A percentile compares a stretch with the other conserved stretches of the same genome.
These are phyloP conservation scores for Neonectria faginata DNA, from an alignment of 2,329 filamentous ascomycete species.

Conservation along the genomic window DNA sequence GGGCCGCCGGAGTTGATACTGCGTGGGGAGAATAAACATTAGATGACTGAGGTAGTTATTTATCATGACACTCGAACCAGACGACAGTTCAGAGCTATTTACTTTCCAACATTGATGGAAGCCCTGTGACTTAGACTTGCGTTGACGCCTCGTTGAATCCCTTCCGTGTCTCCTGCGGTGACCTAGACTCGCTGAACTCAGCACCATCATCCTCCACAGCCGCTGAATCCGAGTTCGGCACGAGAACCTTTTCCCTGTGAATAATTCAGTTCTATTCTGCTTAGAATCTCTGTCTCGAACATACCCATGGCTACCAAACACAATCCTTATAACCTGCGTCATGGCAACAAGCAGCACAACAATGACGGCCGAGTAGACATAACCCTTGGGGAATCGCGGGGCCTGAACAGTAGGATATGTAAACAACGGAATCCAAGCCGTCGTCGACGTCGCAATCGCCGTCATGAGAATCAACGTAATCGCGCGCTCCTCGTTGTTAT, in stretches of 20 bases:
- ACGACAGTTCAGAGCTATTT: neutral
- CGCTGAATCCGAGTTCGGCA: neutral
- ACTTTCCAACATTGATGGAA: neutral
- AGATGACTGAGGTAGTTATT: neutral
- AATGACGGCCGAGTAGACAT: conserved; percentile 33
- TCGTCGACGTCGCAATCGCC: conserved; percentile 31
- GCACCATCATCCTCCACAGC: conserved; percentile 1
- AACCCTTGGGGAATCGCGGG: conserved; percentile 34
- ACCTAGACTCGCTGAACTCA: conserved; percentile 1
- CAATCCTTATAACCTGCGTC: conserved; percentile 32
- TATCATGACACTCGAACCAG: neutral
- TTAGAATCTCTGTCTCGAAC: neutral
- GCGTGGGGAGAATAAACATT: neutral
- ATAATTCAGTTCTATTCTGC: neutral
- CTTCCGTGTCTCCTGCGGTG: neutral
- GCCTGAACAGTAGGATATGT: conserved; percentile 34
- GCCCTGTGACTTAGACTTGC: neutral
- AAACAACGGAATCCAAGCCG: conserved; percentile 35
- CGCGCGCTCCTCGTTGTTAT: conserved; percentile 33
- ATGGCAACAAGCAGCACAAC: conserved; percentile 28
- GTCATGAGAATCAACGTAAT: conserved; percentile 37
- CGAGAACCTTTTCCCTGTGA: conserved; percentile 19
- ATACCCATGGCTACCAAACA: conserved; percentile 35
- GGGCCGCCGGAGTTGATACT: neutral
- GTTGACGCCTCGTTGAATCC: neutral